Conservation (phyloP, 2,329 filamentous ascomycete species). For the Apiospora marii region DNA sequence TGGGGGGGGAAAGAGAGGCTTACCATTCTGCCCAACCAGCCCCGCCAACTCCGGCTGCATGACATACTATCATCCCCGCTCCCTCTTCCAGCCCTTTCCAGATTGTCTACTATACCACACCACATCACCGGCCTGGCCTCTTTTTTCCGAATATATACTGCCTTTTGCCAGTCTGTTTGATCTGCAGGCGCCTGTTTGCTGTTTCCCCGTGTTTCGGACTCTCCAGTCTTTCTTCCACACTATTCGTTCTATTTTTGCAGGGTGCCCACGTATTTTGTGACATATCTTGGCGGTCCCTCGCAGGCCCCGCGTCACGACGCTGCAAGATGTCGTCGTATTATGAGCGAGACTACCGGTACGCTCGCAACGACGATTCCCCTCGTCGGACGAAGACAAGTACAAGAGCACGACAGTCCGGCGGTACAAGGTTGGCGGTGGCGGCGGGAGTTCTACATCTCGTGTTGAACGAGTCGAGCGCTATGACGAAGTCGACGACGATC, state of each 20-base stretch:
- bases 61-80: slow-evolving; percentile 20
- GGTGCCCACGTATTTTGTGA: not conserved
- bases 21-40: slow-evolving; percentile 18
- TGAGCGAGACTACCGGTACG: slow-evolving; percentile 29
- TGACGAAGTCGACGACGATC: slow-evolving; percentile 55
- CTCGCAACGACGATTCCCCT: slow-evolving; percentile 29
- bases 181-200: not conserved
- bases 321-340: slow-evolving; percentile 28
- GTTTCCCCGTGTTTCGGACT: not conserved
- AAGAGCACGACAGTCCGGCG: slow-evolving; percentile 41
- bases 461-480: slow-evolving; percentile 45
- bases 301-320: slow-evolving; percentile 16
- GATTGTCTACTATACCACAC: not conserved
- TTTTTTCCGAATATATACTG: slow-evolving; percentile 1
- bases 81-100: slow-evolving; percentile 12
- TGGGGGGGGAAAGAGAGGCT: slow-evolving; percentile 2
- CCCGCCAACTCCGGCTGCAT: slow-evolving; percentile 19
- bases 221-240: not conserved
- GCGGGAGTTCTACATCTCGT: slow-evolving; percentile 32
- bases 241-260: not conserved
- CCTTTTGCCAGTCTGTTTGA: not conserved
- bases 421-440: slow-evolving; percentile 42
- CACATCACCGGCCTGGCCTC: not conserved
- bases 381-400: slow-evolving; percentile 39
- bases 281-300: slow-evolving; percentile 8